Percentiles rank a stretch among this genome's conserved stretches.
phyloP scores from a whole-genome alignment of 2,329 filamentous ascomycete genomes.

The Onygenales sp. region DNA sequence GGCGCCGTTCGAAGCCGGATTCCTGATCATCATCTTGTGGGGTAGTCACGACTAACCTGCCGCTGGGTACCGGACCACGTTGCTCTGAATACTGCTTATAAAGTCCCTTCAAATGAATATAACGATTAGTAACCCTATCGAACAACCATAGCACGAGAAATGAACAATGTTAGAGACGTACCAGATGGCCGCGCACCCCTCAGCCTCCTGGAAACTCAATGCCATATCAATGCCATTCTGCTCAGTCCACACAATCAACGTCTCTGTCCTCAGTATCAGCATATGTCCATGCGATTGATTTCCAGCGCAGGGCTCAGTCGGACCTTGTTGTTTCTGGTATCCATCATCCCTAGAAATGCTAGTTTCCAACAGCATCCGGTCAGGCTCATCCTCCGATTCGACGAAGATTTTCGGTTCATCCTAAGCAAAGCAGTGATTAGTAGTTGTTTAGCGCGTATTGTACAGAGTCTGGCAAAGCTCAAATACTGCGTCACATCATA shows the following conservation, averaged over 20 bases:
- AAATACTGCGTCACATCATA: background rate
- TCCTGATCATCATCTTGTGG: too few relatives aligned
- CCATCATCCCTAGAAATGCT: slow-evolving; percentile 87
- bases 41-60: slow-evolving; percentile 44
- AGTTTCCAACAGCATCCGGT: slow-evolving; percentile 75
- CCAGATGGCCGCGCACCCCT: slow-evolving; percentile 91
- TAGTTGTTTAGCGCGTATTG: background rate
- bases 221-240: slow-evolving; percentile 90
- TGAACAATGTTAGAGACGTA: slow-evolving; percentile 33
- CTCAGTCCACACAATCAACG: slow-evolving; percentile 96
- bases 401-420: slow-evolving; percentile 85
- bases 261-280: slow-evolving; percentile 52
- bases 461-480: background rate
- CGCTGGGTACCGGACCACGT: slow-evolving; percentile 52
- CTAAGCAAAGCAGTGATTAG: slow-evolving; percentile 28
- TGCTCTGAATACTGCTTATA: slow-evolving; percentile 73
- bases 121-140: slow-evolving; percentile 14
- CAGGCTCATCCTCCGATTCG: slow-evolving; percentile 84
- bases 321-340: slow-evolving; percentile 97
- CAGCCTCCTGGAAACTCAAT: slow-evolving; percentile 92
- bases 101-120: slow-evolving; percentile 60
- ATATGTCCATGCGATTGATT: slow-evolving; percentile 14
- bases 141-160: background rate
- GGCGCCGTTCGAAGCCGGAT: too few relatives aligned
- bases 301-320: slow-evolving; percentile 18